Conservation (phyloP, 495 filamentous ascomycete genomes). For the Xylaria venustula region DNA sequence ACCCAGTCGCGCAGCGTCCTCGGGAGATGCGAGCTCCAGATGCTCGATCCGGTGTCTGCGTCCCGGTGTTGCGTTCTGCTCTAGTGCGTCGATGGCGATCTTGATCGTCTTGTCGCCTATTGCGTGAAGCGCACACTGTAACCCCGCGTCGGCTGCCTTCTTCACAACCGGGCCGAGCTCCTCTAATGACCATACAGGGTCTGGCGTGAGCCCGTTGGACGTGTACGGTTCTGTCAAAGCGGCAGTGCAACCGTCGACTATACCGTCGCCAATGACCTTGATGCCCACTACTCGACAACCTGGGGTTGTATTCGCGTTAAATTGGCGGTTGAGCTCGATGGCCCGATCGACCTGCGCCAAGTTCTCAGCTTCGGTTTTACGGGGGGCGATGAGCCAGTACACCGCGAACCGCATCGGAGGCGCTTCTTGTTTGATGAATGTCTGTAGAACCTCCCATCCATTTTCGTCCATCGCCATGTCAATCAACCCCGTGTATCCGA, state of each 20-base stretch:
- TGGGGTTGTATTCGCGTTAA: conserved; percentile 46
- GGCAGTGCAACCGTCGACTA: conserved; percentile 67
- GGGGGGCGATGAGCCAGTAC: conserved; percentile 61
- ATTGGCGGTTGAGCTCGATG: conserved; percentile 50
- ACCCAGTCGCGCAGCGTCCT: conserved; percentile 53
- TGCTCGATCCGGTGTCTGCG: conserved; percentile 62
- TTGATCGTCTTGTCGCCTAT: conserved; percentile 61
- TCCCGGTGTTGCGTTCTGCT: conserved; percentile 41
- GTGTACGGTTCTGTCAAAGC: conserved; percentile 60
- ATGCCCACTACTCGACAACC: conserved; percentile 62
- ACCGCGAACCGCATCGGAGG: conserved; percentile 58
- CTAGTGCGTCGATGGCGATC: conserved; percentile 56
- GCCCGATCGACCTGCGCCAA: conserved; percentile 58
- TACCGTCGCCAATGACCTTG: conserved; percentile 68
- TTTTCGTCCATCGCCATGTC: conserved; percentile 72
- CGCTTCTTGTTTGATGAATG: conserved; percentile 38
- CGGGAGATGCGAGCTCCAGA: conserved; percentile 54
- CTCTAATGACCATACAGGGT: conserved; percentile 55
- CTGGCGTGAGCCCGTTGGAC: conserved; percentile 42
- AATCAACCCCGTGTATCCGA: conserved; percentile 62
- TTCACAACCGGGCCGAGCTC: conserved; percentile 55
- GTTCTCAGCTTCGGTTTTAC: conserved; percentile 38
- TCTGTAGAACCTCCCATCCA: conserved; percentile 56
- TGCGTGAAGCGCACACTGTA: conserved; percentile 66
- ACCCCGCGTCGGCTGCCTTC: conserved; percentile 49